Conservation (phyloP, 257 asterid genomes). For the Plectranthus barbatus region DNA sequence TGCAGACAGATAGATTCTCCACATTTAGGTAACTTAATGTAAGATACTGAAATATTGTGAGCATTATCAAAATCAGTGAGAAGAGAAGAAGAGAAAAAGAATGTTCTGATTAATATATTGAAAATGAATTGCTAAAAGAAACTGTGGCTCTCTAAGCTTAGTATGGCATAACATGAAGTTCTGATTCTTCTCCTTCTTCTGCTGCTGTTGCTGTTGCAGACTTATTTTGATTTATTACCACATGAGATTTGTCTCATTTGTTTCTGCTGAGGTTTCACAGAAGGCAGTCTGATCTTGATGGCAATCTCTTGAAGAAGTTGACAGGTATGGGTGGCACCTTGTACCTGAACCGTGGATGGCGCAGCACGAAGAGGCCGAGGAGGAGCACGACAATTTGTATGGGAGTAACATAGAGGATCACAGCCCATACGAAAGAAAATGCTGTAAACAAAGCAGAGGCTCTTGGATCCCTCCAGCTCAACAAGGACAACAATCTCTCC, state of each 20-base stretch:
- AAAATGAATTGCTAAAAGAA: slow-evolving; percentile 12
- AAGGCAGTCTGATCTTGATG: slow-evolving; percentile 75
- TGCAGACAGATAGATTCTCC: slow-evolving; percentile 9
- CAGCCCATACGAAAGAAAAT: slow-evolving; percentile 58
- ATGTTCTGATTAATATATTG: slow-evolving; percentile 18
- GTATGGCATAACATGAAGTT: background rate
- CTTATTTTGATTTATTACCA: slow-evolving; percentile 14
- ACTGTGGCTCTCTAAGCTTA: background rate
- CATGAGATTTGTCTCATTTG: background rate
- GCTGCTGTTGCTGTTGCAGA: slow-evolving; percentile 1
- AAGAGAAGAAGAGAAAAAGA: slow-evolving; percentile 5
- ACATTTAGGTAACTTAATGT: slow-evolving; percentile 19
- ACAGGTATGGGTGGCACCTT: slow-evolving; percentile 72
- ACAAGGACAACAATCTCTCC: slow-evolving; percentile 62
- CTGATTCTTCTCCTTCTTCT: no score
- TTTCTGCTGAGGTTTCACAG: no score
- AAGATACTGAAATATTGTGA: background rate
- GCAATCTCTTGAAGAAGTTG: slow-evolving; percentile 92
- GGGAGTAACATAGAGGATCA: slow-evolving; percentile 66
- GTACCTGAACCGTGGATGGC: slow-evolving; percentile 76
- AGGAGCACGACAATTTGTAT: slow-evolving; percentile 66
- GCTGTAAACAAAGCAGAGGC: slow-evolving; percentile 64
- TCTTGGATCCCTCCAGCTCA: slow-evolving; percentile 96
- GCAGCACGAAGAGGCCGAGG: slow-evolving; percentile 54
- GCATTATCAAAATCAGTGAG: slow-evolving; percentile 8